phyloP scores from a whole-genome alignment of 257 asterid genomes.

The Solanum verrucosum region DNA sequence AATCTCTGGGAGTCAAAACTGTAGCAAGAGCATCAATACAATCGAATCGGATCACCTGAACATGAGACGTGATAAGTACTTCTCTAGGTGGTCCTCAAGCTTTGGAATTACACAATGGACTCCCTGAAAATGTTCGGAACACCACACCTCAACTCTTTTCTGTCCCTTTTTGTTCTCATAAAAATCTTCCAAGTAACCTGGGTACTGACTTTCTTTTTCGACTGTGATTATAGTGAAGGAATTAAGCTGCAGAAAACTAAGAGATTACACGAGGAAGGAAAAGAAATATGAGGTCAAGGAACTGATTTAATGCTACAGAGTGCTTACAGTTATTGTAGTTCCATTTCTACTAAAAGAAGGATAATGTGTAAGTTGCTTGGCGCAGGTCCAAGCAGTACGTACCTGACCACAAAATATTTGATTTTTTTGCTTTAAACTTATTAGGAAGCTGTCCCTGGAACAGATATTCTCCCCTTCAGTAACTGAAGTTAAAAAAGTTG shows the following conservation, averaged over 20 bases:
- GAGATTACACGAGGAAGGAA: neutral
- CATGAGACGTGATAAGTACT: slow-evolving; percentile 34
- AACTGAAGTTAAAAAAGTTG: neutral
- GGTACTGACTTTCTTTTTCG: slow-evolving; percentile 13
- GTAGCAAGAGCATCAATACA: slow-evolving; percentile 30
- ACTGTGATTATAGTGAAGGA: slow-evolving; percentile 34
- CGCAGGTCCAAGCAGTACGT: slow-evolving; percentile 37
- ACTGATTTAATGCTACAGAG: neutral
- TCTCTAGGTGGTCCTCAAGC: slow-evolving; percentile 25
- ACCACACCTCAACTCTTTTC: slow-evolving; percentile 33
- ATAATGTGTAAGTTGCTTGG: slow-evolving; percentile 42
- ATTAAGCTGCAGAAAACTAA: slow-evolving; percentile 22
- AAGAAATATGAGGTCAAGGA: neutral
- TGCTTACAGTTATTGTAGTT: slow-evolving; percentile 33
- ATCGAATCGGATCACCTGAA: slow-evolving; percentile 24
- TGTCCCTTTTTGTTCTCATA: slow-evolving; percentile 35
- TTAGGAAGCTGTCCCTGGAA: slow-evolving; percentile 17
- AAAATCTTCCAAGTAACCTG: slow-evolving; percentile 50
- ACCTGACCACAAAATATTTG: slow-evolving; percentile 43
- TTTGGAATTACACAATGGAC: slow-evolving; percentile 21
- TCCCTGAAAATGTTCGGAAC: slow-evolving; percentile 24
- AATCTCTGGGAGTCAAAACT: slow-evolving; percentile 37
- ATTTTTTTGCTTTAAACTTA: slow-evolving; percentile 1
- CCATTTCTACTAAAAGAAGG: slow-evolving; percentile 27
- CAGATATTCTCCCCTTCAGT: neutral